Conservation (phyloP, 441 rosid genomes). For the Eugenia klotzschiana region DNA sequence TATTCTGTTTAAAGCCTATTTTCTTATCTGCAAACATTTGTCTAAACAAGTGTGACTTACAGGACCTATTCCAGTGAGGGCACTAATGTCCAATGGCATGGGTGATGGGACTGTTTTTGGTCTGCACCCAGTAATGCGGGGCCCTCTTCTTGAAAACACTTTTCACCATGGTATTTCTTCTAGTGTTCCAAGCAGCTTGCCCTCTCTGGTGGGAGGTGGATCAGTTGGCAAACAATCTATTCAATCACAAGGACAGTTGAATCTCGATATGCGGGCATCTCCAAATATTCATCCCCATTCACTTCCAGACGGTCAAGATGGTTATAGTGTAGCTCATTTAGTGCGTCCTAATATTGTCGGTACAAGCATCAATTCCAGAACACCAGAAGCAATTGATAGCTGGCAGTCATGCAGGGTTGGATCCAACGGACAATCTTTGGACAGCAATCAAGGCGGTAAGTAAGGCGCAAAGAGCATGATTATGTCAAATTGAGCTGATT, state of each 20-base stretch:
- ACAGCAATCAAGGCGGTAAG: slow-evolving; percentile 65
- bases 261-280: slow-evolving; percentile 18
- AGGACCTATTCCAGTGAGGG: neutral
- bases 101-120: slow-evolving; percentile 18
- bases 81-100: neutral
- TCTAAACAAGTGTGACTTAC: neutral
- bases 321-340: slow-evolving; percentile 25
- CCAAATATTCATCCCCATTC: slow-evolving; percentile 49
- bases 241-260: slow-evolving; percentile 28
- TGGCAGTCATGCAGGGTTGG: slow-evolving; percentile 40
- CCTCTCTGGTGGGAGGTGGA: slow-evolving; percentile 2
- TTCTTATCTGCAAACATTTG: neutral
- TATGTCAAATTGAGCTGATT: neutral
- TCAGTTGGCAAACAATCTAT: neutral
- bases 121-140: slow-evolving; percentile 13
- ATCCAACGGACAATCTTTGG: slow-evolving; percentile 46
- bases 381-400: slow-evolving; percentile 47
- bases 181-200: slow-evolving; percentile 6
- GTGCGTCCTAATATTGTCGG: slow-evolving; percentile 29
- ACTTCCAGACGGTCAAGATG: slow-evolving; percentile 41
- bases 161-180: slow-evolving; percentile 4
- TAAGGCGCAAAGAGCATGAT: neutral
- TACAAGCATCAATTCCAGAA: slow-evolving; percentile 31
- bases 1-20: neutral
- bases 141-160: neutral